These are phyloP conservation scores for Hansenula lynferdii DNA, from an alignment of 1,139 yeast species.

Conservation along the genomic window DNA sequence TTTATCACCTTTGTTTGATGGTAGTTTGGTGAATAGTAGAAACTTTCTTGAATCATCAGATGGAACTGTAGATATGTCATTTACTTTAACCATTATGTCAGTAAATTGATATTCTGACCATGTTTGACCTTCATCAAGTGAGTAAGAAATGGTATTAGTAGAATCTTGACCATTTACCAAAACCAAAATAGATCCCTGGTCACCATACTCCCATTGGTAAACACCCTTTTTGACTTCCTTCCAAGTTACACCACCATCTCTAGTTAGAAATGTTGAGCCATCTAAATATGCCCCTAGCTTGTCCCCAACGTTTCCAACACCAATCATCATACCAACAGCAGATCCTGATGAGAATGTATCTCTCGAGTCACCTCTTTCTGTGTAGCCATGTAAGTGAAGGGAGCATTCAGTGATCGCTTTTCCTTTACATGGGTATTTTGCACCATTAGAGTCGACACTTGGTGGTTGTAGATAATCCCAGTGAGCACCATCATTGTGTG, in stretches of 20 bases:
- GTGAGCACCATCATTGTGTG: conserved; percentile 93
- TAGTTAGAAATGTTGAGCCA: conserved; percentile 68
- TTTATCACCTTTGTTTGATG: conserved; percentile 33
- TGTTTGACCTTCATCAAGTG: conserved; percentile 73
- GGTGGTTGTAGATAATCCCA: conserved; percentile 83
- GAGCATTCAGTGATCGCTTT: conserved; percentile 57
- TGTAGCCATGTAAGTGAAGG: conserved; percentile 82
- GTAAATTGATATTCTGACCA: conserved; percentile 71
- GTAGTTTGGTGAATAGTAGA: conserved; percentile 42
- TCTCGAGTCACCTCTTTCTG: conserved; percentile 78
- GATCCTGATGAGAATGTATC: conserved; percentile 88
- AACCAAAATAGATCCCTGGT: conserved; percentile 86
- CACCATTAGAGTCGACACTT: conserved; percentile 53
- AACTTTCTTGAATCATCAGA: conserved; percentile 83
- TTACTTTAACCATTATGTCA: conserved; percentile 48
- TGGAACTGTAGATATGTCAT: conserved; percentile 87
- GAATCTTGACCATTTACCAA: conserved; percentile 55
- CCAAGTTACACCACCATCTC: conserved; percentile 93
- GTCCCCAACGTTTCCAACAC: conserved; percentile 86
- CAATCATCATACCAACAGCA: conserved; percentile 85
- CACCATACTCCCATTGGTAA: conserved; percentile 95
- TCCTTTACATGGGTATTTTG: conserved; percentile 55
- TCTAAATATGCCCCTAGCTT: conserved; percentile 43
- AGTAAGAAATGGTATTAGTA: conserved; percentile 59
- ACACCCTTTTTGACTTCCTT: conserved; percentile 69